Percentiles rank a stretch among this genome's conserved stretches.
Evolutionary conservation across 805 yeast species (phyloP).

Genomic region (Pichia thaimueangensis): DNA sequence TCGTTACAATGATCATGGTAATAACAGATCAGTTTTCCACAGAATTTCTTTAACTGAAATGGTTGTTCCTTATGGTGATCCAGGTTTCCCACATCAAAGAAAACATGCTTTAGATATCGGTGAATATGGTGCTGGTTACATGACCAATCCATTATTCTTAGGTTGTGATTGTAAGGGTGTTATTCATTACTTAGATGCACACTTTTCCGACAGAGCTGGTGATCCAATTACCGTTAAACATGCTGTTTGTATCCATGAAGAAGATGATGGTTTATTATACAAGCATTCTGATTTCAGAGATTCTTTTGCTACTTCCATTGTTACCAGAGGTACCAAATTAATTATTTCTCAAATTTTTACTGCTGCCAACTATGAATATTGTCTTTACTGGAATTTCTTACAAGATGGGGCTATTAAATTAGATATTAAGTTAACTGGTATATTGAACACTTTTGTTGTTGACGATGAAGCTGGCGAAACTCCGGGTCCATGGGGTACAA

Average conservation of each 20-base stretch:
- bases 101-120: constrained; percentile 85
- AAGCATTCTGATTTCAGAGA: constrained; percentile 85
- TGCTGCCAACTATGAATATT: constrained; percentile 82
- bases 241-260: constrained; percentile 81
- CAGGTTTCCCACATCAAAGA: constrained; percentile 75
- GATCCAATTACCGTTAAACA: constrained; percentile 65
- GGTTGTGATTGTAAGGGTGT: constrained; percentile 88
- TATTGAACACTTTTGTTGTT: constrained; percentile 64
- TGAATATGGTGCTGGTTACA: constrained; percentile 82
- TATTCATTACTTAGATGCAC: constrained; percentile 78
- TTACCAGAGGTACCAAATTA: constrained; percentile 68
- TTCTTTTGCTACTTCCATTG: constrained; percentile 65
- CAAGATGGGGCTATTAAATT: constrained; percentile 80
- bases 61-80: constrained; percentile 82
- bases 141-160: constrained; percentile 70
- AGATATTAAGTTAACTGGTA: constrained; percentile 77
- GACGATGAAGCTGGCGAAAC: constrained; percentile 60
- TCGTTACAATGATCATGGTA: constrained; percentile 69
- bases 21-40: constrained; percentile 68
- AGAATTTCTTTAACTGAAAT: constrained; percentile 72
- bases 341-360: constrained; percentile 77
- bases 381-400: constrained; percentile 75
- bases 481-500: constrained; percentile 72
- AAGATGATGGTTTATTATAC: constrained; percentile 72
- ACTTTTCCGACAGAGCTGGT: constrained; percentile 61